These are phyloP conservation scores for Colletotrichum limetticola DNA, from an alignment of 2,329 filamentous ascomycete genomes.

Conservation along the genomic window DNA sequence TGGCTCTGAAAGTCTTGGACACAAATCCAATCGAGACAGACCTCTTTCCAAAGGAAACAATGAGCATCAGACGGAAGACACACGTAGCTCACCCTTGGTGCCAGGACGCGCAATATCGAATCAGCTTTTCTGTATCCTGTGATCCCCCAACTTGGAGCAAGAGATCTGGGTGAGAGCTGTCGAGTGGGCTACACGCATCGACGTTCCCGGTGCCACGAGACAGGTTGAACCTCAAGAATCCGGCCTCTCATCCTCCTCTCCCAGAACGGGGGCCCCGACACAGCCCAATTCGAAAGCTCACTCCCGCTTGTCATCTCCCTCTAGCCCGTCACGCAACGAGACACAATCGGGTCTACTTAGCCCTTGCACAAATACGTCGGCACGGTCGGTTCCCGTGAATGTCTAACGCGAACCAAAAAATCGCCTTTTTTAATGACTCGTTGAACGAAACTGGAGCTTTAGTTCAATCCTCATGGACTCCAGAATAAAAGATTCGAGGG, in stretches of 20 bases:
- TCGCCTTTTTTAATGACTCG: not conserved
- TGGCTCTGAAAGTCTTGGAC: not conserved
- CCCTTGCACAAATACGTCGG: constrained; percentile 19
- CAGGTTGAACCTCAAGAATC: not conserved
- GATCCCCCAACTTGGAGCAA: not conserved
- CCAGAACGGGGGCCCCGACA: not conserved
- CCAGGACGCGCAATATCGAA: not conserved
- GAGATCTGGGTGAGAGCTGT: not conserved
- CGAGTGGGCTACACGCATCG: constrained; percentile 2
- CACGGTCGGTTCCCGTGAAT: not conserved
- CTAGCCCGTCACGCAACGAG: constrained; percentile 19
- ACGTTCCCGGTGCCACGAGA: not conserved
- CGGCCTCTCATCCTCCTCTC: not conserved
- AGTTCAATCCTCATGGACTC: not conserved
- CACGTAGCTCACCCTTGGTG: not conserved
- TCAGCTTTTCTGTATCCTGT: not conserved
- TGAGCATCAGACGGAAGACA: not conserved
- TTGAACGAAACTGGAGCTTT: not conserved
- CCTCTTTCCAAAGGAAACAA: not conserved
- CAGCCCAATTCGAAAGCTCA: not conserved
- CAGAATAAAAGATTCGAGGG: not conserved
- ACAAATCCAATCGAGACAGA: not conserved
- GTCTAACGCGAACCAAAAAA: not conserved
- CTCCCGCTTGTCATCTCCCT: not conserved
- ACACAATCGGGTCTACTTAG: constrained; percentile 1